Percentiles rank a stretch among this genome's conserved stretches.
Conservation (phyloP, 1,284 basidiomycete species). For the Rhizoctonia solani region DNA sequence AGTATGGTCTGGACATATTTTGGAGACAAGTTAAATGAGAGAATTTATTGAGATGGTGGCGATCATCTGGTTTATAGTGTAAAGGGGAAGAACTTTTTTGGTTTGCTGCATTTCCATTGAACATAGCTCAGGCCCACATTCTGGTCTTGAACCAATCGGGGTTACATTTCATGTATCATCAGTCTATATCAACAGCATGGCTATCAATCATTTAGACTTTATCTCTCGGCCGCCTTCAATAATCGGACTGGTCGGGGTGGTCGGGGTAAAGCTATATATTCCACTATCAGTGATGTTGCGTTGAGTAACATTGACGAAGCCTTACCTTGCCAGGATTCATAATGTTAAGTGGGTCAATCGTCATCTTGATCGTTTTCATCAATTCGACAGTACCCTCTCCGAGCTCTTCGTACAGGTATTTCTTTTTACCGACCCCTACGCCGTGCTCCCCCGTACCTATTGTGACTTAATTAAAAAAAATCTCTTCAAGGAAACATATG, state of each 20-base stretch:
- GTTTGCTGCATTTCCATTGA: no score
- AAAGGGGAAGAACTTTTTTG: no score
- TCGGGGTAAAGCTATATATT: not conserved
- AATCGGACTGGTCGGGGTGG: not conserved
- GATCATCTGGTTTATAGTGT: no score
- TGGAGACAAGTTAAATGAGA: not conserved
- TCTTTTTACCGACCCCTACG: constrained; percentile 78
- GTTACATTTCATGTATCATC: no score
- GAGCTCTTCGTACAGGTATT: constrained; percentile 72
- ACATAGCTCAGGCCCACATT: no score
- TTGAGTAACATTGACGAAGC: not conserved
- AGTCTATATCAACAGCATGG: not conserved
- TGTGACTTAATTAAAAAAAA: not conserved
- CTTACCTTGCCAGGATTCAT: constrained; percentile 77
- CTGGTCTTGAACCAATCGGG: no score
- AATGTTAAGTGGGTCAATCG: constrained; percentile 74
- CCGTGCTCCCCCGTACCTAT: constrained; percentile 83
- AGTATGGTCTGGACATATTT: not conserved
- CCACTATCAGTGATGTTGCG: not conserved
- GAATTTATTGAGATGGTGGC: not conserved
- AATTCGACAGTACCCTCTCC: constrained; percentile 75
- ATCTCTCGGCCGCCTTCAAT: no score
- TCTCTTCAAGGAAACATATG: constrained; percentile 48
- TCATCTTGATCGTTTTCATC: constrained; percentile 77
- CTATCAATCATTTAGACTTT: not conserved